These are phyloP conservation scores for Pythium coloratum DNA, from an alignment of 352 stramenopile species.

Conservation along the genomic window DNA sequence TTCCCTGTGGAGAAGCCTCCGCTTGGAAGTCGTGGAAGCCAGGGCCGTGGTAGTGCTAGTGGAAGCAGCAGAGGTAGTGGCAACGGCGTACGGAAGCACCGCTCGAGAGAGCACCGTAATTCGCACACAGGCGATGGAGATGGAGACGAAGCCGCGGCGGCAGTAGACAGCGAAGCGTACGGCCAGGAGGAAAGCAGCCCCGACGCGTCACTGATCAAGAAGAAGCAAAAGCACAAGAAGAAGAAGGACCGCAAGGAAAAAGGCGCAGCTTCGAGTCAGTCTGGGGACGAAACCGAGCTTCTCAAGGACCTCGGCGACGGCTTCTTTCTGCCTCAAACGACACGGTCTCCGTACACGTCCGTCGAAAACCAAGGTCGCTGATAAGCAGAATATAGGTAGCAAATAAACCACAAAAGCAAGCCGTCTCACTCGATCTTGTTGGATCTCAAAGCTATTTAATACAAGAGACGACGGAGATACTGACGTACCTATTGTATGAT, in stretches of 20 bases:
- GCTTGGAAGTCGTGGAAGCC: constrained; percentile 21
- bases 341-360: constrained; percentile 1
- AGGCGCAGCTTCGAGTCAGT: constrained; percentile 28
- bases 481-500: neutral
- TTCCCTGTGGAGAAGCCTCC: constrained; percentile 31
- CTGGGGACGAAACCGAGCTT: constrained; percentile 21
- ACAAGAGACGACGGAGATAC: neutral
- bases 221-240: constrained; percentile 49
- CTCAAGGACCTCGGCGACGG: constrained; percentile 24
- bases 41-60: neutral
- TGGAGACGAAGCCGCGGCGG: neutral
- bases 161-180: neutral
- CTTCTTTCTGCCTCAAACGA: constrained; percentile 25
- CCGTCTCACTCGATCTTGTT: neutral
- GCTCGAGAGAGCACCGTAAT: neutral
- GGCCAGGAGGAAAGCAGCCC: constrained; percentile 16
- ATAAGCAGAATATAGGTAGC: neutral
- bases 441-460: constrained; percentile 3
- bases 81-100: constrained; percentile 17
- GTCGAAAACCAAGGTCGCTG: constrained; percentile 24
- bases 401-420: neutral
- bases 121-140: neutral
- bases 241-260: constrained; percentile 63
- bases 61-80: constrained; percentile 7
- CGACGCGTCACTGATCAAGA: constrained; percentile 34